Evolutionary conservation across 306 rosid genomes (phyloP).

Genomic region (Datisca glomerata): DNA sequence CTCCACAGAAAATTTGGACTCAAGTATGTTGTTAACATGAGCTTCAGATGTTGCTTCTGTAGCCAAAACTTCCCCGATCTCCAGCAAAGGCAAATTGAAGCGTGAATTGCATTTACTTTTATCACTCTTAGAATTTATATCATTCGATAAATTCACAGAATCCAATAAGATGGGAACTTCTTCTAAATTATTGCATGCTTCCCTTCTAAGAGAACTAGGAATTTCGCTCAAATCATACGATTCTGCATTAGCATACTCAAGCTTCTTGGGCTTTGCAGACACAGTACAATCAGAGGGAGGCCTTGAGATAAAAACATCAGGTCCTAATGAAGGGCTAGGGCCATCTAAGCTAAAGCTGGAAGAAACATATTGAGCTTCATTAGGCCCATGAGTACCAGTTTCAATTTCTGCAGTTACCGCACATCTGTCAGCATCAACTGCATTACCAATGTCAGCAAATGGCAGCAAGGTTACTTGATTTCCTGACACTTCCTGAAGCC

Average conservation of each 20-base stretch:
- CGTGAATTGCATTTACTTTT: constrained; percentile 19
- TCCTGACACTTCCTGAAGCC: constrained; percentile 12
- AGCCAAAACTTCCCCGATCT: constrained; percentile 15
- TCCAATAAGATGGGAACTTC: constrained; percentile 12
- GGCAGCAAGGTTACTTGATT: constrained; percentile 21
- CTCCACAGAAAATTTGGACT: constrained; percentile 1
- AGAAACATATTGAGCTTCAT: constrained; percentile 17
- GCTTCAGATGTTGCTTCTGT: constrained; percentile 20
- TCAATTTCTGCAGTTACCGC: constrained; percentile 19
- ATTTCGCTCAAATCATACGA: constrained; percentile 20
- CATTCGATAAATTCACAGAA: constrained; percentile 16
- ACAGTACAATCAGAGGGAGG: constrained; percentile 26
- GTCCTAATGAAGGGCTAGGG: constrained; percentile 20
- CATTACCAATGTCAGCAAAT: constrained; percentile 10
- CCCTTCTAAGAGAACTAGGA: constrained; percentile 21
- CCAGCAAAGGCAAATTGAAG: constrained; percentile 11
- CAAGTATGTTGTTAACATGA: constrained; percentile 13
- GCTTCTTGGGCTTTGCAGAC: constrained; percentile 42
- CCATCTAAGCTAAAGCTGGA: constrained; percentile 14
- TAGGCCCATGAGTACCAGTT: constrained; percentile 13
- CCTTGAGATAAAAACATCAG: constrained; percentile 22
- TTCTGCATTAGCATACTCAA: constrained; percentile 37
- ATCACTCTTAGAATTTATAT: constrained; percentile 12
- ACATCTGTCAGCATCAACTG: constrained; percentile 11
- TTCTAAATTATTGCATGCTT: constrained; percentile 13